phyloP scores from a whole-genome alignment of 1,284 basidiomycete genomes.

The Heterobasidion occidentale region DNA sequence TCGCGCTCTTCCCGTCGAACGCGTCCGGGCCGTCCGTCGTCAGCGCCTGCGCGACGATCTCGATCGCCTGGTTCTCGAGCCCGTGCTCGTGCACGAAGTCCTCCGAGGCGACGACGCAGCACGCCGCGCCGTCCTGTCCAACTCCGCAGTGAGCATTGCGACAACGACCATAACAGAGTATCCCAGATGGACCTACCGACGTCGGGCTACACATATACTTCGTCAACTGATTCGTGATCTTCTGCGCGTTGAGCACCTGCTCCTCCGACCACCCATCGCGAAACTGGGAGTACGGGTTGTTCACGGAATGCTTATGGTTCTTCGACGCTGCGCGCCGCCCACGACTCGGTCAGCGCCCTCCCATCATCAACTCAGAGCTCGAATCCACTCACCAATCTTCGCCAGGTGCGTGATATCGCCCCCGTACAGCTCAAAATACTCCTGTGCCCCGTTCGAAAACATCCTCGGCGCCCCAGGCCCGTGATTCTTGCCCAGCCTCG shows the following conservation, averaged over 20 bases:
- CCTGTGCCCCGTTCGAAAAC: slow-evolving; percentile 74
- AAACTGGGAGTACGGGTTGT: slow-evolving; percentile 87
- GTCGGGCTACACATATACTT: slow-evolving; percentile 89
- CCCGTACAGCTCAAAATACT: slow-evolving; percentile 75
- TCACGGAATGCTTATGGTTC: slow-evolving; percentile 77
- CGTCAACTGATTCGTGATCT: slow-evolving; percentile 70
- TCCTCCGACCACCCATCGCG: slow-evolving; percentile 68
- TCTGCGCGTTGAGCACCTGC: slow-evolving; percentile 56
- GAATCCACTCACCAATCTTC: slow-evolving; percentile 51
- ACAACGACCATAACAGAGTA: neutral
- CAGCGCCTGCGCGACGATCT: slow-evolving; percentile 61
- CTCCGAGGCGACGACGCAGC: slow-evolving; percentile 73
- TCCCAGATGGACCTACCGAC: slow-evolving; percentile 31
- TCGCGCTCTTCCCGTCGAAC: slow-evolving; percentile 60
- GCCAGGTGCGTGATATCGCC: slow-evolving; percentile 64
- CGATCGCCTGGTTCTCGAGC: slow-evolving; percentile 83
- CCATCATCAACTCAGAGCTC: neutral
- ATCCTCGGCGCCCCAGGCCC: slow-evolving; percentile 69
- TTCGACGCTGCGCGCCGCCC: slow-evolving; percentile 50
- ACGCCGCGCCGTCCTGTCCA: slow-evolving; percentile 63
- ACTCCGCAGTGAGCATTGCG: slow-evolving; percentile 1
- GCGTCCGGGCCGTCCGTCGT: slow-evolving; percentile 57
- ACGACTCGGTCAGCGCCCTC: no score
- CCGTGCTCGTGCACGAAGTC: slow-evolving; percentile 71
- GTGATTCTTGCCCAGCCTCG: slow-evolving; percentile 47